A percentile compares a stretch with the other conserved stretches of the same genome.
Conservation (phyloP, 2,329 filamentous ascomycete genomes). For the Aphanoascus verrucosus region DNA sequence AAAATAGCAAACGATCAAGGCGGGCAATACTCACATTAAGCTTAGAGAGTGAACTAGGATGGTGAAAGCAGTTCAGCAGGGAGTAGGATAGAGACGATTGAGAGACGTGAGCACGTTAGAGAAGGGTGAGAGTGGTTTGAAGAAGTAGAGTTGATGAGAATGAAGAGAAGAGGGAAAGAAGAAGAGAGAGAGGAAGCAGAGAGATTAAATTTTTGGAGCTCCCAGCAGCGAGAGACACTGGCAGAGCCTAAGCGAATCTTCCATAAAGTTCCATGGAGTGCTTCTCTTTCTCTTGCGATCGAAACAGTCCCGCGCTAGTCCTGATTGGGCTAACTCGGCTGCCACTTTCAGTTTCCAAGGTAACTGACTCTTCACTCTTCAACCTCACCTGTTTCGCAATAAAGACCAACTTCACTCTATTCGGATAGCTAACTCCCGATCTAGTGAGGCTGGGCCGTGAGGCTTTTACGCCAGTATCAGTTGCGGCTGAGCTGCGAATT, state of each 20-base stretch:
- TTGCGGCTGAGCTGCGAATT: no score
- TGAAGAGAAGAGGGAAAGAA: slow-evolving; percentile 16
- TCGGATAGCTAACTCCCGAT: no score
- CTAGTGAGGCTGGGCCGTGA: no score
- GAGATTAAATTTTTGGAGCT: slow-evolving; percentile 12
- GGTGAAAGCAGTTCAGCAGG: slow-evolving; percentile 6
- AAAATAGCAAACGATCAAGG: neutral
- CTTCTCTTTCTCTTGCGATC: slow-evolving; percentile 4
- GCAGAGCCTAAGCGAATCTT: slow-evolving; percentile 18
- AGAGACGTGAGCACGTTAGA: slow-evolving; percentile 5
- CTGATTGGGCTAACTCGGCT: neutral
- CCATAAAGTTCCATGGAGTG: slow-evolving; percentile 18
- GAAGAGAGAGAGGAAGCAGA: slow-evolving; percentile 15
- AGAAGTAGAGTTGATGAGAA: slow-evolving; percentile 18
- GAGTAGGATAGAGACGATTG: slow-evolving; percentile 12
- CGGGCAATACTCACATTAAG: slow-evolving; percentile 8
- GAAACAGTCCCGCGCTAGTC: slow-evolving; percentile 6
- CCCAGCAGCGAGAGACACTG: slow-evolving; percentile 9
- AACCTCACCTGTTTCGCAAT: neutral
- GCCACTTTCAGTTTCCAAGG: slow-evolving; percentile 5
- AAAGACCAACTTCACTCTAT: neutral
- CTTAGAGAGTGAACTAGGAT: slow-evolving; percentile 3
- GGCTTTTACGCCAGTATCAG: no score
- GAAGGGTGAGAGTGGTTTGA: slow-evolving; percentile 16
- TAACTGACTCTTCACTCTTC: slow-evolving; percentile 4